These are phyloP conservation scores for Solanum clarkiae DNA, from an alignment of 257 asterid species.

Conservation along the genomic window DNA sequence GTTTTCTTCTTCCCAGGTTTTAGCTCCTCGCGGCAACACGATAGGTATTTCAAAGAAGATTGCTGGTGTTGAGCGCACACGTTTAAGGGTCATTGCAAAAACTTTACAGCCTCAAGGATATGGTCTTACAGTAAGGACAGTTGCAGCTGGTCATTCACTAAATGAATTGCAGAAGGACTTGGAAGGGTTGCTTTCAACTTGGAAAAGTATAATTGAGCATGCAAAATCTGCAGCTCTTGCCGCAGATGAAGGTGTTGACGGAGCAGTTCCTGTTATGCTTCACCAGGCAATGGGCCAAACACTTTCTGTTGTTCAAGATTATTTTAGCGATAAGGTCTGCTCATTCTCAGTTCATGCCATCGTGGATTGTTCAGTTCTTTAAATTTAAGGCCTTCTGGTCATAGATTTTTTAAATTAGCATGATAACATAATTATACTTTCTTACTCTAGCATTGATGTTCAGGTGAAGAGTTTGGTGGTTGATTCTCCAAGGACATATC, in stretches of 20 bases:
- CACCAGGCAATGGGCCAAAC: slow-evolving; percentile 96
- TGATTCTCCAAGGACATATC: slow-evolving; percentile 91
- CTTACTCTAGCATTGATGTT: slow-evolving; percentile 11
- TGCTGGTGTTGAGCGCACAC: slow-evolving; percentile 77
- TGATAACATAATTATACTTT: slow-evolving; percentile 2
- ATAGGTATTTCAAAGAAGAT: slow-evolving; percentile 92
- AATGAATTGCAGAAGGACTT: slow-evolving; percentile 86
- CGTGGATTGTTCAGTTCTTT: neutral
- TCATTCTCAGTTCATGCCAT: neutral
- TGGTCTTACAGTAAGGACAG: slow-evolving; percentile 89
- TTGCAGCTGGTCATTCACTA: slow-evolving; percentile 77
- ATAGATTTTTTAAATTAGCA: neutral
- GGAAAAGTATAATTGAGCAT: slow-evolving; percentile 79
- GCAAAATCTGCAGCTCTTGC: slow-evolving; percentile 97
- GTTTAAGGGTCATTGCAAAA: slow-evolving; percentile 78
- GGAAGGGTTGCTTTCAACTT: slow-evolving; percentile 70
- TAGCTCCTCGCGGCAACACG: slow-evolving; percentile 48
- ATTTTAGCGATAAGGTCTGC: slow-evolving; percentile 75
- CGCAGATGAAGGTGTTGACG: slow-evolving; percentile 93
- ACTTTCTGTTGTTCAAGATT: slow-evolving; percentile 89
- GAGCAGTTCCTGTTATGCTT: slow-evolving; percentile 83
- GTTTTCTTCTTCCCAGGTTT: slow-evolving; percentile 41
- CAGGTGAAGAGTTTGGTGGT: slow-evolving; percentile 88
- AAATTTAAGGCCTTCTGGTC: neutral
- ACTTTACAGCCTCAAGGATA: slow-evolving; percentile 86